Percentiles rank a stretch among this genome's conserved stretches.
These are phyloP conservation scores for Aspergillus sp. DNA, from an alignment of 2,329 filamentous ascomycete species.

Conservation along the genomic window DNA sequence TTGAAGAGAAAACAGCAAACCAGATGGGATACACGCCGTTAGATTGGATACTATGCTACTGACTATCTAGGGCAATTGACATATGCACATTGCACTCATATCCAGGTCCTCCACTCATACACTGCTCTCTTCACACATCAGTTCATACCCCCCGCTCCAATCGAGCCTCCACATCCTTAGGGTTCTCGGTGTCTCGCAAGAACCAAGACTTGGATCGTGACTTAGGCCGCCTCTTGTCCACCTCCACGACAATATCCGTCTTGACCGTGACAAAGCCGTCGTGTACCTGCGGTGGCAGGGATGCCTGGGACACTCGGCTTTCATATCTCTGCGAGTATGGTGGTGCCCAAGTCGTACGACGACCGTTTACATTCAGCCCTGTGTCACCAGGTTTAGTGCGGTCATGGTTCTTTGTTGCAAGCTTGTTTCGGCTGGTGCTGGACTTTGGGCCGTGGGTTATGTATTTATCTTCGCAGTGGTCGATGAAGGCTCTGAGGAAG, in stretches of 20 bases:
- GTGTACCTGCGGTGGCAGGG: slow-evolving; percentile 6
- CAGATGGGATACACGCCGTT: no score
- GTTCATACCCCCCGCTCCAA: no score
- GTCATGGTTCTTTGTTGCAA: slow-evolving; percentile 6
- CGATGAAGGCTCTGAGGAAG: slow-evolving; percentile 24
- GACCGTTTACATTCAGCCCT: background rate
- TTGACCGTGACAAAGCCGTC: slow-evolving; percentile 17
- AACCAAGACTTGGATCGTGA: background rate
- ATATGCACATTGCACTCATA: no score
- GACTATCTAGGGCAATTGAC: no score
- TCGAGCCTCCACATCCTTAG: background rate
- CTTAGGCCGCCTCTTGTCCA: slow-evolving; percentile 7
- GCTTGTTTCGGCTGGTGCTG: slow-evolving; percentile 9
- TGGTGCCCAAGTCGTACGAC: slow-evolving; percentile 1
- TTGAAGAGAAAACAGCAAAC: no score
- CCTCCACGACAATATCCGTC: slow-evolving; percentile 25
- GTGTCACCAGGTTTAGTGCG: slow-evolving; percentile 14
- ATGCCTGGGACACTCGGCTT: slow-evolving; percentile 7
- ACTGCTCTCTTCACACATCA: no score
- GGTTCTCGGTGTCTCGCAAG: no score
- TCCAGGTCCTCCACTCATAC: no score
- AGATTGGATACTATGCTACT: no score
- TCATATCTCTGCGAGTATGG: slow-evolving; percentile 6
- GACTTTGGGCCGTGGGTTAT: slow-evolving; percentile 16
- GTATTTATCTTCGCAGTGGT: slow-evolving; percentile 14